Base-by-base conservation (phyloP, 345 rosid genomes). In the Populus deltoides region DNA sequence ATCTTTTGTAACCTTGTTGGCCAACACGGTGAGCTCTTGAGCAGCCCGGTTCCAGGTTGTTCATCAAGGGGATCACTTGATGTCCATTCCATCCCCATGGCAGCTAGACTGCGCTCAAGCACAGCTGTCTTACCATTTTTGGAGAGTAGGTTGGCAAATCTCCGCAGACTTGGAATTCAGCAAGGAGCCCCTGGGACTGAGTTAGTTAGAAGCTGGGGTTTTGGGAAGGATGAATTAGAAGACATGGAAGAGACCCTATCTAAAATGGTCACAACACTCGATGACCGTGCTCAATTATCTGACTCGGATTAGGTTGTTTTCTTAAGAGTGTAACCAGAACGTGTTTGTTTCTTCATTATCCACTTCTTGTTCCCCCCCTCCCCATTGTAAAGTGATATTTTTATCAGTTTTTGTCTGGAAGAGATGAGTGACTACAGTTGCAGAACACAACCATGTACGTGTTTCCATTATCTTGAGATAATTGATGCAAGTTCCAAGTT, bases 161-260 rank as follows among this genome's bases (percentile, higher is more conserved):
- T 93, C 41, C 88, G 85, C 47, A 88, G 82, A 72, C 87, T 79
- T 65, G 97, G 97, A 55, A 83, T 90, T 24, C 84, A 83, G 51
- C 83, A 81, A 70, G 97, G 96, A 73, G 92, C 97, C 2, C 77
- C 85, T 16, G 97, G 96, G 68, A 73, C 88, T 17, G 91, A 91
- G 85, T 33, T 90, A 61, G 86, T 93, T 5, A 87, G 92, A 68
- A 82, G 84, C 61, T 96, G 99, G 97, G 97, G 97, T n/a, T 90
- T 93, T 33, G 93, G 82, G 55, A 90, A 82, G 81, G 98, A 96
- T 57, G 98, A 93, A 39, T 71, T 92, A 59, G 92, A 89, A 55
- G 98, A 93, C 49, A 82, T 92, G 62, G 90, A 92, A 45, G 93
- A 96, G 88, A 80, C 38, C n/a, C 68, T 93, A 71, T 82, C 89